phyloP scores from a whole-genome alignment of 2,329 filamentous ascomycete species.

The Waltergamsia citrina region DNA sequence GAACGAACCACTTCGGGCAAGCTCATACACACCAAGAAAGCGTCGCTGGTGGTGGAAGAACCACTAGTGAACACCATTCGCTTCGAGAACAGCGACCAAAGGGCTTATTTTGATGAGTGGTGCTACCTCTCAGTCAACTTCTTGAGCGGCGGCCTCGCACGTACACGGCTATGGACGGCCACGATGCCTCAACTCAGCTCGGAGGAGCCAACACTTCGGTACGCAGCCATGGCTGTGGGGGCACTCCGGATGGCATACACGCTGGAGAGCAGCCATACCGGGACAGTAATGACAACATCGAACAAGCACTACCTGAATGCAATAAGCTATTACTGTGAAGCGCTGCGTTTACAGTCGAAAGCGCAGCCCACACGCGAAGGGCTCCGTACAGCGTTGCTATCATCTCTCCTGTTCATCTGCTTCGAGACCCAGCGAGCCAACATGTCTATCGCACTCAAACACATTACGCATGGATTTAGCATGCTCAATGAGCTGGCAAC shows the following conservation, averaged over 20 bases:
- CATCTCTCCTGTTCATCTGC: conserved; percentile 29
- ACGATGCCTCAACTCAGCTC: conserved; percentile 29
- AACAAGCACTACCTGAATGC: conserved; percentile 30
- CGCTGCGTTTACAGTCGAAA: conserved; percentile 26
- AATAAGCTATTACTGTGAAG: conserved; percentile 28
- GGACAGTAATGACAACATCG: conserved; percentile 9
- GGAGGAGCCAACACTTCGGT: conserved; percentile 24
- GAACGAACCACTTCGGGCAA: conserved; percentile 9
- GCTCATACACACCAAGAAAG: conserved; percentile 19
- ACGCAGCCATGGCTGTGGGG: conserved; percentile 29
- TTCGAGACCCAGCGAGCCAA: conserved; percentile 30
- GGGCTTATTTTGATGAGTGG: conserved; percentile 28
- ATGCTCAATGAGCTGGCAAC: conserved; percentile 27
- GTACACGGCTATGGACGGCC: conserved; percentile 24
- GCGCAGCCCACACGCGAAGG: conserved; percentile 24
- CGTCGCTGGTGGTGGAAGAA: conserved; percentile 18
- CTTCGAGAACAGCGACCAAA: conserved; percentile 22
- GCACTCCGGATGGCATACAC: conserved; percentile 24
- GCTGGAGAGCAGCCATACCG: conserved; percentile 9
- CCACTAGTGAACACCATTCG: conserved; percentile 21
- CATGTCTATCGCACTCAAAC: conserved; percentile 27
- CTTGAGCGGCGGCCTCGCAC: conserved; percentile 22
- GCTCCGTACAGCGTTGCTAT: conserved; percentile 25
- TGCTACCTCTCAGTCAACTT: conserved; percentile 21
- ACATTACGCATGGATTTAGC: conserved; percentile 28